Evolutionary conservation across 257 asterid genomes (phyloP), one percentile per base, ranked within the genome.

Genomic region (Solanum chiquidenum): DNA sequence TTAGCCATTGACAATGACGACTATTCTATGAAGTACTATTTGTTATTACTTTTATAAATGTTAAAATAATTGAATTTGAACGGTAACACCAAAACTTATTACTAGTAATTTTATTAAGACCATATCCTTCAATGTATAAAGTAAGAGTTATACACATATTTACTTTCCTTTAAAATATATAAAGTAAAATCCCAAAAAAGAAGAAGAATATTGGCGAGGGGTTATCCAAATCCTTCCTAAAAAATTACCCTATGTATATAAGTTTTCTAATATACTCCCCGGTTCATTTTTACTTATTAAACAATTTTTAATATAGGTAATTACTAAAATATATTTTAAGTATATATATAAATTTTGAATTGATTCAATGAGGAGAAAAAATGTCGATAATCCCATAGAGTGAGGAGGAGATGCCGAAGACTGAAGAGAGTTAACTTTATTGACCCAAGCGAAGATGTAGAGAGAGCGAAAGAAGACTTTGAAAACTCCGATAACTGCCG

Each of bases 401-500:
- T 49, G 52, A 52, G 91, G 90, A 88, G 84, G 44, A 71, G 76
- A n/a, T 29, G 80, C 44, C 44, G 25, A 77, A 42, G 16, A 10
- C 42, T 33, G 34, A 38, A 75, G 20, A 11, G 64, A 55, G 9
- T 86, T 33, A 69, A 74, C 55, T 83, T 71, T 74, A 62, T 87
- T 88, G 90, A 87, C 88, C 58, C 20, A 86, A 64, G 35, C 83
- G 34, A 38, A 31, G 83, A 76, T 12, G 60, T 76, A 76, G 79
- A 14, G 46, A 9, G 27, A 62, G 29, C 27, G 13, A 64, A 64
- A 12, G 21, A 49, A 86, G 84, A 68, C 95, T 88, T 91, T 85
- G 94, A 89, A 89, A 89, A 86, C 91, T 89, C 91, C 94, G 95
- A 21, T 88, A 88, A 89, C 92, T 27, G 91, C 90, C 89, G 68